These are phyloP conservation scores for Paracorniculantispora psalliotae DNA, from an alignment of 2,329 filamentous ascomycete genomes.

Conservation along the genomic window DNA sequence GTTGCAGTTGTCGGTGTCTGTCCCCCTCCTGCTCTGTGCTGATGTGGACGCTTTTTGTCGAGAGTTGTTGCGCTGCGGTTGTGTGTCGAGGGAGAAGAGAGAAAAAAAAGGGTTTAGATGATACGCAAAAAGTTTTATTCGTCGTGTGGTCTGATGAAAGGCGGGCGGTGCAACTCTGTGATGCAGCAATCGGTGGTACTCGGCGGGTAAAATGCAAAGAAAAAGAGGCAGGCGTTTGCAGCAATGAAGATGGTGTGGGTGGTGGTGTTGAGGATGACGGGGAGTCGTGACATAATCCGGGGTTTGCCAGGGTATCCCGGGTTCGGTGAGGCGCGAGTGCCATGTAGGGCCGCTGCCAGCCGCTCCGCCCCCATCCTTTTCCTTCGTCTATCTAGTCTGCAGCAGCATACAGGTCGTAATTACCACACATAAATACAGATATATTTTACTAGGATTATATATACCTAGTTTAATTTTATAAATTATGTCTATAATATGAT, in stretches of 20 bases:
- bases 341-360: constrained; percentile 4
- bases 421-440: too few species aligned
- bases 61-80: neutral
- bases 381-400: too few species aligned
- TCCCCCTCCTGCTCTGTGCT: too few species aligned
- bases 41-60: neutral
- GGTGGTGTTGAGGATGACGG: neutral
- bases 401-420: neutral
- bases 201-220: neutral
- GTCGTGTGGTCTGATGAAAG: too few species aligned
- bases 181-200: neutral
- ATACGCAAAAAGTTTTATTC: too few species aligned
- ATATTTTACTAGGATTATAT: neutral
- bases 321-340: neutral
- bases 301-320: constrained; percentile 2
- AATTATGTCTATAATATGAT: too few species aligned
- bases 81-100: neutral
- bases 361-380: constrained; percentile 2
- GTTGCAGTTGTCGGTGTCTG: too few species aligned
- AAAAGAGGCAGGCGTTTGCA: neutral
- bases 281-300: constrained; percentile 9
- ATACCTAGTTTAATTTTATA: too few species aligned
- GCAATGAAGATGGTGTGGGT: neutral
- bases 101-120: neutral
- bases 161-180: neutral